These are phyloP conservation scores for Fagopyrum homotropicum DNA, from an alignment of 148 eudicot genomes.

Conservation along the genomic window DNA sequence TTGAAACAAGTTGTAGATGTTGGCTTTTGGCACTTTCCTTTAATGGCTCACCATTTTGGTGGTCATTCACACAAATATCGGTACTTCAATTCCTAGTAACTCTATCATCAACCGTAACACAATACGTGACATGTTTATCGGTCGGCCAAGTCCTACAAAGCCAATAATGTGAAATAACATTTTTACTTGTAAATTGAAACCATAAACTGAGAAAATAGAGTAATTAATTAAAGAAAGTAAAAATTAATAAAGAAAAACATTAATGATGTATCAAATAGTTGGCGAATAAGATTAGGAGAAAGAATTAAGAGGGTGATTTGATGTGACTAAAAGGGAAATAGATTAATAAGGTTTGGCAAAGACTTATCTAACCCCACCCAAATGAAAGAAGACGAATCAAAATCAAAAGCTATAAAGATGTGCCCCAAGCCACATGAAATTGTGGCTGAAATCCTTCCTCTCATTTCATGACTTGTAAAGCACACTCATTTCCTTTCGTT, in stretches of 20 bases:
- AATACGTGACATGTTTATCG: too few relatives aligned
- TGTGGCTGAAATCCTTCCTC: constrained; percentile 49
- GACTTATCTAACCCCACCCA: background rate
- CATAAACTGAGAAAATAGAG: too few relatives aligned
- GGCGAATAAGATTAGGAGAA: background rate
- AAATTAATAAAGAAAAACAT: background rate
- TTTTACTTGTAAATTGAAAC: too few relatives aligned
- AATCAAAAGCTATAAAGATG: constrained; percentile 23
- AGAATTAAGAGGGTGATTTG: background rate
- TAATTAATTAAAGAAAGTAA: background rate
- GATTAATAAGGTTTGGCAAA: background rate
- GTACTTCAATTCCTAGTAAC: too few relatives aligned
- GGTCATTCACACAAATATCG: too few relatives aligned
- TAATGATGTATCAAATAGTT: background rate
- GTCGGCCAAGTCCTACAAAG: too few relatives aligned
- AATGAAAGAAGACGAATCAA: background rate
- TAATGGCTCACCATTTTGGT: too few relatives aligned
- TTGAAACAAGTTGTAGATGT: too few relatives aligned
- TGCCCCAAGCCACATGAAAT: constrained; percentile 33
- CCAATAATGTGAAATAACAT: too few relatives aligned
- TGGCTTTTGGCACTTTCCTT: too few relatives aligned
- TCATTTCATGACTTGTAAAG: background rate
- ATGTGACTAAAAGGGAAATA: background rate
- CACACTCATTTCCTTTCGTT: background rate
- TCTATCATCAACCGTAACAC: too few relatives aligned